These are phyloP conservation scores for Leccinum huronense DNA, from an alignment of 1,284 basidiomycete genomes.

Conservation along the genomic window DNA sequence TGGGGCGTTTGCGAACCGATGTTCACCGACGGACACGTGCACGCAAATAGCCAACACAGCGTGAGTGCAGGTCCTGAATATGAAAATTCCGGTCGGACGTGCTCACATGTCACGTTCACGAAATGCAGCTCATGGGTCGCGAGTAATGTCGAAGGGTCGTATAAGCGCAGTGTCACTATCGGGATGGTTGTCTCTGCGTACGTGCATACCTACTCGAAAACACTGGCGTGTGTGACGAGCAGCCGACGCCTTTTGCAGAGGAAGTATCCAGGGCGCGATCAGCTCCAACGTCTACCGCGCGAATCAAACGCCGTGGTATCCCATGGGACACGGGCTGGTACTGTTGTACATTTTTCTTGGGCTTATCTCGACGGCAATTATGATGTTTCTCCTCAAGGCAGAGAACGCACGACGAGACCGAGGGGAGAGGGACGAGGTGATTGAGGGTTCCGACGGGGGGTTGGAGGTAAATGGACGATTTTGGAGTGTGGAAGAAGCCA, in stretches of 20 bases:
- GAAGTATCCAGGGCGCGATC: slow-evolving; percentile 69
- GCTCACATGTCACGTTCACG: slow-evolving; percentile 3
- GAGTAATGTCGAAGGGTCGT: slow-evolving; percentile 72
- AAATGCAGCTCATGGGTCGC: slow-evolving; percentile 57
- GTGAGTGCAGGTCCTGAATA: slow-evolving; percentile 34
- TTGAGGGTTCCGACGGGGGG: slow-evolving; percentile 48
- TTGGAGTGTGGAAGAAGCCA: slow-evolving; percentile 50
- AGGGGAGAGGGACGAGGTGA: slow-evolving; percentile 68
- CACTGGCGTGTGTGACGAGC: too few relatives aligned
- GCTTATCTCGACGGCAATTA: slow-evolving; percentile 47
- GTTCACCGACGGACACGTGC: background rate
- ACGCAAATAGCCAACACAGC: slow-evolving; percentile 56
- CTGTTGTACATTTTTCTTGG: slow-evolving; percentile 71
- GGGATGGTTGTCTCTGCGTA: slow-evolving; percentile 68
- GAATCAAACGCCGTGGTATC: slow-evolving; percentile 66
- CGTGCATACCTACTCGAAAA: slow-evolving; percentile 25
- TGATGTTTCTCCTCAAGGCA: slow-evolving; percentile 48
- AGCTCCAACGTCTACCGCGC: slow-evolving; percentile 71
- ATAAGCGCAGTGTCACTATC: slow-evolving; percentile 72
- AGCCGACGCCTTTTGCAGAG: slow-evolving; percentile 24
- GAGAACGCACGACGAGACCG: slow-evolving; percentile 64
- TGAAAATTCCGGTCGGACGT: background rate
- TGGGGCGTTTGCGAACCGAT: background rate
- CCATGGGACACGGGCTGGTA: slow-evolving; percentile 65
- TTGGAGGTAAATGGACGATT: slow-evolving; percentile 47